phyloP scores from a whole-genome alignment of 305 asterid genomes.

The Rubia tinctorum region DNA sequence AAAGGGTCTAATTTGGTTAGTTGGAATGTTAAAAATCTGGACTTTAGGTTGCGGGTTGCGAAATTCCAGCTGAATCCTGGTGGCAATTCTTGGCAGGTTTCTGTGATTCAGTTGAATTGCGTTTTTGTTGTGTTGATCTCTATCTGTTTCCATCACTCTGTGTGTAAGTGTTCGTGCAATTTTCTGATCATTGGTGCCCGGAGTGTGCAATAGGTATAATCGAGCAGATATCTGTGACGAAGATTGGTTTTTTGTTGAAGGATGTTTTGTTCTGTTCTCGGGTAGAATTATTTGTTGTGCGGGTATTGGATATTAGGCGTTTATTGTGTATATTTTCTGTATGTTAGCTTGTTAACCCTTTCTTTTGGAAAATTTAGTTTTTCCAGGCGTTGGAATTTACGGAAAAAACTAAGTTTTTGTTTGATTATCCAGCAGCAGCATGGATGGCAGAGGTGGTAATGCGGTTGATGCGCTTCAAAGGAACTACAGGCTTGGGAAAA shows the following conservation, averaged over 20 bases:
- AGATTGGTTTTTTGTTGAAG: not conserved
- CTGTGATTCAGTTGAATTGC: not conserved
- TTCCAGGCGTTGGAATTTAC: not conserved
- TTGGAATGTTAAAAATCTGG: not conserved
- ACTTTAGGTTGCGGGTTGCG: not conserved
- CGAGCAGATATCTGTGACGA: not conserved
- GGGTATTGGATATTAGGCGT: not conserved
- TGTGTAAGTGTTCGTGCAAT: too few species aligned
- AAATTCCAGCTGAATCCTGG: not conserved
- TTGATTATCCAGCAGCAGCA: slow-evolving; percentile 29
- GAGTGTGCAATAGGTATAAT: not conserved
- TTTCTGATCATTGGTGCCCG: too few species aligned
- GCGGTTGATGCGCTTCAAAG: slow-evolving; percentile 42
- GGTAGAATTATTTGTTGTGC: not conserved
- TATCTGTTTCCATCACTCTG: not conserved
- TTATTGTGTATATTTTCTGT: not conserved
- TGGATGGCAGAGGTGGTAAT: slow-evolving; percentile 56
- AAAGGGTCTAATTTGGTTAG: slow-evolving; percentile 7
- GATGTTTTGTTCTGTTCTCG: not conserved
- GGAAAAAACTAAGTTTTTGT: not conserved
- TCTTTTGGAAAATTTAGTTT: not conserved
- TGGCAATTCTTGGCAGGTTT: not conserved
- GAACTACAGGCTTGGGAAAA: slow-evolving; percentile 82
- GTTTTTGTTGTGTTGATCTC: not conserved
- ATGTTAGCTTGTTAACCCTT: not conserved